Evolutionary conservation across 768 basidiomycete genomes (phyloP).

Genomic region (Tephrocybe sp.): DNA sequence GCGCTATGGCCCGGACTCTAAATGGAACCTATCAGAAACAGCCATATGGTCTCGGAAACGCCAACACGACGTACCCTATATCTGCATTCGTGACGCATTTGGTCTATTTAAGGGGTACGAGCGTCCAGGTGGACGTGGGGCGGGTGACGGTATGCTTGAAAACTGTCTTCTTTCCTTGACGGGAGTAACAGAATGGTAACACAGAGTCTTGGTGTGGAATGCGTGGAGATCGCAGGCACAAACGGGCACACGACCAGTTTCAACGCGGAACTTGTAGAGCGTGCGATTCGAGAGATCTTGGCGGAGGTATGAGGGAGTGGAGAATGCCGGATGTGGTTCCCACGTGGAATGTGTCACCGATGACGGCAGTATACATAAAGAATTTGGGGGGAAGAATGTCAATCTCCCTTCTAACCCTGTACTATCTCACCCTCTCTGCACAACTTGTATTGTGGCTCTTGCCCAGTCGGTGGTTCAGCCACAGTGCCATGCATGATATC

Average conservation of each 20-base stretch:
- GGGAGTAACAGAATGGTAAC: constrained; percentile 7
- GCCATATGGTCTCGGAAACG: constrained; percentile 58
- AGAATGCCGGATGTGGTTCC: constrained; percentile 6
- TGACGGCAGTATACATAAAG: constrained; percentile 15
- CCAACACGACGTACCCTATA: constrained; percentile 61
- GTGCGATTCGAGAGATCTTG: constrained; percentile 36
- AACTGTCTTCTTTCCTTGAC: background rate
- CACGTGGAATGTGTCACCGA: constrained; percentile 10
- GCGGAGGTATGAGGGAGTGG: constrained; percentile 8
- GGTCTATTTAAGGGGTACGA: constrained; percentile 66
- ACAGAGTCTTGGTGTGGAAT: constrained; percentile 60
- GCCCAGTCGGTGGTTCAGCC: background rate
- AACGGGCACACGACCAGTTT: constrained; percentile 31
- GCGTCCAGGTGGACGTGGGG: constrained; percentile 58
- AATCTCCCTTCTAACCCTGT: background rate
- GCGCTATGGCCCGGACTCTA: constrained; percentile 68
- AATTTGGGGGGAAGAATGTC: background rate
- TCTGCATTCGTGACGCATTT: constrained; percentile 86
- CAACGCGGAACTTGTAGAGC: constrained; percentile 42
- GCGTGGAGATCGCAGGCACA: constrained; percentile 43
- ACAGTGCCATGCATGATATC: constrained; percentile 5
- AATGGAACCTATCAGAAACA: constrained; percentile 55
- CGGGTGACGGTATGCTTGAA: constrained; percentile 55
- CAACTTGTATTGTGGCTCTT: background rate
- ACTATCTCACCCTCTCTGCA: background rate